Conservation (phyloP, 1,139 yeast genomes). For the Yamadazyma triangularis region DNA sequence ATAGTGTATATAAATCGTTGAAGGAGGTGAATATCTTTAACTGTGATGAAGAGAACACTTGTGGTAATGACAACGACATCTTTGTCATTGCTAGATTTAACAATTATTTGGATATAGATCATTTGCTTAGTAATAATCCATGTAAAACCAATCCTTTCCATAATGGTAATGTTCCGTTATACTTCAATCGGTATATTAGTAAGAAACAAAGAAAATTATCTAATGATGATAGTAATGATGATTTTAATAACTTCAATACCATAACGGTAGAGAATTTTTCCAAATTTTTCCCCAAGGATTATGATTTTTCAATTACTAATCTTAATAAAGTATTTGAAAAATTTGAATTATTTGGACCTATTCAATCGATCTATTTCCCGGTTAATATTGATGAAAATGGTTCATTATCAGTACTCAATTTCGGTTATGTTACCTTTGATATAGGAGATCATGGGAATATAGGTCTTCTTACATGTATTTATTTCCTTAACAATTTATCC, state of each 20-base stretch:
- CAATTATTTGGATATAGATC: slow-evolving; percentile 35
- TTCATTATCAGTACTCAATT: slow-evolving; percentile 17
- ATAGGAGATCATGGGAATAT: slow-evolving; percentile 12
- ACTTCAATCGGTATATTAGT: slow-evolving; percentile 26
- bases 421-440: slow-evolving; percentile 30
- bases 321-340: slow-evolving; percentile 23
- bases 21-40: slow-evolving; percentile 26
- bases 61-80: slow-evolving; percentile 13
- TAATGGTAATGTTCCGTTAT: slow-evolving; percentile 18
- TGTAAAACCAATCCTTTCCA: slow-evolving; percentile 28
- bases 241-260: slow-evolving; percentile 28
- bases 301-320: slow-evolving; percentile 10
- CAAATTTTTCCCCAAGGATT: slow-evolving; percentile 21
- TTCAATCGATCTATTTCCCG: slow-evolving; percentile 47
- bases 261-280: slow-evolving; percentile 43
- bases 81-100: slow-evolving; percentile 35
- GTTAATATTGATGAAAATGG: slow-evolving; percentile 12
- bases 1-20: slow-evolving; percentile 24
- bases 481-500: slow-evolving; percentile 25
- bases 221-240: slow-evolving; percentile 8
- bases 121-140: slow-evolving; percentile 18
- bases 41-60: slow-evolving; percentile 4
- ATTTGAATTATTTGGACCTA: slow-evolving; percentile 33
- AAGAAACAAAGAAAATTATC: slow-evolving; percentile 20
- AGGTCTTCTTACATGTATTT: slow-evolving; percentile 26